phyloP scores from a whole-genome alignment of 352 stramenopile species.

The Globisporangium rhizosaccharum region DNA sequence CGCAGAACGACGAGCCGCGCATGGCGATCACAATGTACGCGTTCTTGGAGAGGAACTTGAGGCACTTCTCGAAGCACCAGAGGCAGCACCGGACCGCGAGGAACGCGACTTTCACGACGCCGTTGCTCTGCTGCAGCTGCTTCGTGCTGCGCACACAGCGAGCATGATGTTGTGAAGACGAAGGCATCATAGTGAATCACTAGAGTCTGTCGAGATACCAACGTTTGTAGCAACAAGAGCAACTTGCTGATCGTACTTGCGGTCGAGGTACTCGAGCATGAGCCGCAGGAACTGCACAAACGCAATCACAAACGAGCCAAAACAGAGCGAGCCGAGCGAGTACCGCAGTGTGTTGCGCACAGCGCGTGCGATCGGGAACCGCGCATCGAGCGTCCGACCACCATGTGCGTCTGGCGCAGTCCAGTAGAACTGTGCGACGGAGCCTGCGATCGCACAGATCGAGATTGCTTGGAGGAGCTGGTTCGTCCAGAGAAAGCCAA shows the following conservation, averaged over 20 bases:
- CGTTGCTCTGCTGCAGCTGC: constrained; percentile 66
- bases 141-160: constrained; percentile 40
- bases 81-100: constrained; percentile 86
- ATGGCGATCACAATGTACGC: constrained; percentile 90
- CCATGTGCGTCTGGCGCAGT: constrained; percentile 28
- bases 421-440: constrained; percentile 93
- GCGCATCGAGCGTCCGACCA: constrained; percentile 35
- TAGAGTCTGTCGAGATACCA: neutral
- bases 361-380: constrained; percentile 56
- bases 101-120: constrained; percentile 81
- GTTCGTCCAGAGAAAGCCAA: constrained; percentile 96
- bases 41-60: constrained; percentile 98
- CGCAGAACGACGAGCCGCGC: constrained; percentile 76
- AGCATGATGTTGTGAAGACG: neutral
- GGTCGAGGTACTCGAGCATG: constrained; percentile 93
- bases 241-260: constrained; percentile 78
- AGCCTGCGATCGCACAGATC: constrained; percentile 91
- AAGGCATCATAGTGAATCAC: neutral
- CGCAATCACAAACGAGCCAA: constrained; percentile 95
- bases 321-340: constrained; percentile 94
- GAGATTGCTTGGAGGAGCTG: constrained; percentile 95
- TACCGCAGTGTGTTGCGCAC: constrained; percentile 76
- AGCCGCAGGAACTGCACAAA: constrained; percentile 94
- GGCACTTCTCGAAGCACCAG: constrained; percentile 94
- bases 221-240: neutral